phyloP scores from a whole-genome alignment of 1,139 yeast species.

The Arxiozyma bovina region DNA sequence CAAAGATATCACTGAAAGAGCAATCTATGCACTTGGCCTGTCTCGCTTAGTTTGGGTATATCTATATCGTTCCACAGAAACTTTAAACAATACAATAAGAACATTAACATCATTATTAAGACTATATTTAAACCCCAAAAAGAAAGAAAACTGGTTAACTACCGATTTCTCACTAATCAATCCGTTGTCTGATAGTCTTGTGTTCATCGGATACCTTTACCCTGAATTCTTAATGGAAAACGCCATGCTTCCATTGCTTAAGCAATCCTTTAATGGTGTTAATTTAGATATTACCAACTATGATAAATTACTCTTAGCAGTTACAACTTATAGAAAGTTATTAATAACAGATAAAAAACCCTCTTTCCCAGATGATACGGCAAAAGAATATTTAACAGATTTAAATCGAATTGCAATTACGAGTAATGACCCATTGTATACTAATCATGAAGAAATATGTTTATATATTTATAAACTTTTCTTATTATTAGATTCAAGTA shows the following conservation, averaged over 20 bases:
- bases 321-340: slow-evolving; percentile 62
- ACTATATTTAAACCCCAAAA: slow-evolving; percentile 45
- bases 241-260: slow-evolving; percentile 52
- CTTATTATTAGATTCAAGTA: slow-evolving; percentile 49
- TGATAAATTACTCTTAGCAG: slow-evolving; percentile 62
- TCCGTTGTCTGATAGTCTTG: slow-evolving; percentile 60
- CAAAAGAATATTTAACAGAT: slow-evolving; percentile 32
- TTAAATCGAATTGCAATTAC: slow-evolving; percentile 28
- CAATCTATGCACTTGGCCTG: slow-evolving; percentile 53
- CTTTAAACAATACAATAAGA: slow-evolving; percentile 76
- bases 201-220: slow-evolving; percentile 72
- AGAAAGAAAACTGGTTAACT: slow-evolving; percentile 65
- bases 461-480: slow-evolving; percentile 52
- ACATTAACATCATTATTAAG: slow-evolving; percentile 52
- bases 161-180: slow-evolving; percentile 53
- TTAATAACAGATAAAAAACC: slow-evolving; percentile 64
- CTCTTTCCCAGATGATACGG: slow-evolving; percentile 62
- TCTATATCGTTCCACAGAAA: slow-evolving; percentile 76
- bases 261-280: slow-evolving; percentile 46
- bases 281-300: slow-evolving; percentile 55
- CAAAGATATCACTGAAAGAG: slow-evolving; percentile 48
- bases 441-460: slow-evolving; percentile 69
- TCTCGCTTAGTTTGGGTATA: slow-evolving; percentile 85
- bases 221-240: slow-evolving; percentile 73
- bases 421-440: slow-evolving; percentile 34